Evolutionary conservation across 805 yeast genomes (phyloP).

Genomic region (Candida rishiriensis): DNA sequence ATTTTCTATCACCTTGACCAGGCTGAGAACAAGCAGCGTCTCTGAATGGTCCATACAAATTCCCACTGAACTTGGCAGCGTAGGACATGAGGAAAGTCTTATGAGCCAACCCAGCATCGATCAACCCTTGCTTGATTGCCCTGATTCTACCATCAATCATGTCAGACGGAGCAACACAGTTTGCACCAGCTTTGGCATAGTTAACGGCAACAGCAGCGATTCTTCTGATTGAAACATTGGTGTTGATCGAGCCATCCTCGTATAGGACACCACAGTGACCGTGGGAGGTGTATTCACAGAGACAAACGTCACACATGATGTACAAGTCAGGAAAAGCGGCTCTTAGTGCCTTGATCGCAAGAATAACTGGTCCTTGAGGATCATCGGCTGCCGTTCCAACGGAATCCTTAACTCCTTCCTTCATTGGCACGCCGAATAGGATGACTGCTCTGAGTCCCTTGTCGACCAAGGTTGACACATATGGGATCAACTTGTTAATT

Average conservation of each 20-base stretch:
- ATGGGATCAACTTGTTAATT: slow-evolving; percentile 68
- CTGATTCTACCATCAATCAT: slow-evolving; percentile 94
- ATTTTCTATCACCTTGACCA: slow-evolving; percentile 82
- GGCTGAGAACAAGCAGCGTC: slow-evolving; percentile 96
- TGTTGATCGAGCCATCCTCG: slow-evolving; percentile 81
- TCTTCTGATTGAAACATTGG: slow-evolving; percentile 70
- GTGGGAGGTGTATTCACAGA: slow-evolving; percentile 94
- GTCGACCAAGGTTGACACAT: slow-evolving; percentile 59
- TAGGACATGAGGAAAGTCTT: slow-evolving; percentile 87
- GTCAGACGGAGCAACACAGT: slow-evolving; percentile 94
- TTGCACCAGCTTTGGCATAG: slow-evolving; percentile 93
- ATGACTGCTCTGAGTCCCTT: slow-evolving; percentile 87
- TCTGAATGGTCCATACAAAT: slow-evolving; percentile 93
- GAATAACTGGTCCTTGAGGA: slow-evolving; percentile 92
- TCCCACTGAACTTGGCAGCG: slow-evolving; percentile 90
- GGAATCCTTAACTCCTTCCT: slow-evolving; percentile 70
- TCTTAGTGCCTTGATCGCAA: slow-evolving; percentile 62
- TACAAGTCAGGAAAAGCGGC: slow-evolving; percentile 73
- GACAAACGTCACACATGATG: slow-evolving; percentile 90
- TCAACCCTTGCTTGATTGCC: slow-evolving; percentile 82
- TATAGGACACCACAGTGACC: slow-evolving; percentile 96
- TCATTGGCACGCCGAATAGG: slow-evolving; percentile 85
- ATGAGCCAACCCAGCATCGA: slow-evolving; percentile 79
- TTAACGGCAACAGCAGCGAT: slow-evolving; percentile 93
- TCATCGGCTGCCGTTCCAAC: slow-evolving; percentile 91